These are phyloP conservation scores for Coprinellus aureogranulatus DNA, from an alignment of 768 basidiomycete species.

Conservation along the genomic window DNA sequence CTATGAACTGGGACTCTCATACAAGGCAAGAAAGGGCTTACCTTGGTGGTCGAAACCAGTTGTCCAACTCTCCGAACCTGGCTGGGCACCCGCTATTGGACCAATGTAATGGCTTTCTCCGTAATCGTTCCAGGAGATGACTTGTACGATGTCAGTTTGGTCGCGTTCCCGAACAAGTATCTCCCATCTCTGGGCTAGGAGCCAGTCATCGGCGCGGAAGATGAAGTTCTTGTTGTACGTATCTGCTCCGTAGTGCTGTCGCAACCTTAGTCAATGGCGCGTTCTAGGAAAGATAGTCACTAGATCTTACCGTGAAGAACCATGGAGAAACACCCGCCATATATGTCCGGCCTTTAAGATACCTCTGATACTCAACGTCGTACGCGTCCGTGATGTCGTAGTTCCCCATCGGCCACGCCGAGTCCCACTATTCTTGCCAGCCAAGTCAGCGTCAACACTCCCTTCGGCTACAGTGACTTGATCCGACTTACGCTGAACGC, in stretches of 20 bases:
- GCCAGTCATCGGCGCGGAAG: constrained; percentile 57
- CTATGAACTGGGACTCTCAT: not conserved
- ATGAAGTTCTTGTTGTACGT: constrained; percentile 62
- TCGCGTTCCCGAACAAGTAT: constrained; percentile 47
- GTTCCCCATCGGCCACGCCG: constrained; percentile 46
- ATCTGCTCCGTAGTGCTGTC: constrained; percentile 48
- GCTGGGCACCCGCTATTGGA: constrained; percentile 59
- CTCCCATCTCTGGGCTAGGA: constrained; percentile 58
- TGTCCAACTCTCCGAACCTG: constrained; percentile 63
- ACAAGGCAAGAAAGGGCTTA: constrained; percentile 4
- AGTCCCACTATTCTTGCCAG: constrained; percentile 53
- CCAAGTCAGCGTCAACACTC: not conserved
- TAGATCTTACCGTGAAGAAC: constrained; percentile 53
- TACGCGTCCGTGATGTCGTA: constrained; percentile 29
- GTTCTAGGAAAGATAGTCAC: not conserved
- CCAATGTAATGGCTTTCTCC: constrained; percentile 77
- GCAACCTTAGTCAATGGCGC: not conserved
- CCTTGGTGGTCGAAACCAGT: constrained; percentile 50
- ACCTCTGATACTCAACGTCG: constrained; percentile 25
- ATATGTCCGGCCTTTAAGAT: constrained; percentile 30
- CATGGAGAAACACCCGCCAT: constrained; percentile 57
- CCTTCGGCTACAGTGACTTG: not conserved
- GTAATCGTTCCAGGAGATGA: constrained; percentile 69
- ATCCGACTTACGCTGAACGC: constrained; percentile 40
- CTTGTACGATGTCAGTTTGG: constrained; percentile 40